phyloP scores from a whole-genome alignment of 176 grass and related monocot species.

The Musa itinerans region DNA sequence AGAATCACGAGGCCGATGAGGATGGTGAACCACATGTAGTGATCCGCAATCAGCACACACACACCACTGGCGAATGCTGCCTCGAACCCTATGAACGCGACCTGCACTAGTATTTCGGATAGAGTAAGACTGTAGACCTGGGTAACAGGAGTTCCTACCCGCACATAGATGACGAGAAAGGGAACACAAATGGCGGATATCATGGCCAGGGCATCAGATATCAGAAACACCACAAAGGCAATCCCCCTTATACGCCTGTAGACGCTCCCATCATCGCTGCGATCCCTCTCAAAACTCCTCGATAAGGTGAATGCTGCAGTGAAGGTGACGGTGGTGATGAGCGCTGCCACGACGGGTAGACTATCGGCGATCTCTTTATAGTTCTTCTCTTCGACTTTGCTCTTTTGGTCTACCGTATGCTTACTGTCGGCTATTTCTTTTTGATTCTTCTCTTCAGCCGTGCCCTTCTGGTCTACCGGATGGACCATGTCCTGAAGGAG shows the following conservation, averaged over 20 bases:
- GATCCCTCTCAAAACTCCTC: background rate
- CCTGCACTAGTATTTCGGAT: background rate
- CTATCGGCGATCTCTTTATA: background rate
- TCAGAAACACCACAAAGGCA: slow-evolving; percentile 7
- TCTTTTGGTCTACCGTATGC: background rate
- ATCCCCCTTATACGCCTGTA: background rate
- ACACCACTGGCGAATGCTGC: background rate
- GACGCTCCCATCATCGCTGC: background rate
- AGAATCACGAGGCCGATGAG: background rate
- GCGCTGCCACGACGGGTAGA: slow-evolving; percentile 1
- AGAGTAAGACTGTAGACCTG: background rate
- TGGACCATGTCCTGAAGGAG: too few relatives aligned
- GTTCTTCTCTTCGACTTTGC: background rate
- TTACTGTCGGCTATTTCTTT: background rate
- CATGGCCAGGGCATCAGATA: slow-evolving; percentile 11
- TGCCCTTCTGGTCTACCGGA: too few relatives aligned
- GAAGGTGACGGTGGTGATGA: slow-evolving; percentile 24
- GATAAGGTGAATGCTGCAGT: slow-evolving; percentile 24
- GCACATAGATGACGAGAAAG: background rate
- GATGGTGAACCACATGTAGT: slow-evolving; percentile 8
- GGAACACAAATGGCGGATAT: background rate
- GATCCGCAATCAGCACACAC: background rate
- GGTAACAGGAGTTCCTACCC: background rate
- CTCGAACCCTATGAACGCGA: background rate
- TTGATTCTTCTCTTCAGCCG: too few relatives aligned